Evolutionary conservation across 2,329 filamentous ascomycete genomes (phyloP).

Genomic region (Hypoxylon sp.): DNA sequence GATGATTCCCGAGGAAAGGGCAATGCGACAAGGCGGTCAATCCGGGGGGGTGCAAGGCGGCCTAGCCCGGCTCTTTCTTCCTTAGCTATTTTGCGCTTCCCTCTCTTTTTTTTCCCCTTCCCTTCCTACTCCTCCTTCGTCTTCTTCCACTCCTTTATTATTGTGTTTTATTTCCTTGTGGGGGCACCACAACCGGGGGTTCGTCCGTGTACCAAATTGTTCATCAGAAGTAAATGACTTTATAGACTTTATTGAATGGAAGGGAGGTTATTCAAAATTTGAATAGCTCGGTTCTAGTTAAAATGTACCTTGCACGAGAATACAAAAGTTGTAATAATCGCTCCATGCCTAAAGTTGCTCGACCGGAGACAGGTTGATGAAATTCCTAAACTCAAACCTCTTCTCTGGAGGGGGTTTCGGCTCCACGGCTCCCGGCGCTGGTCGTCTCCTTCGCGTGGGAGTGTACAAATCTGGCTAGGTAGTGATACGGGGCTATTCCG

Average conservation of each 20-base stretch:
- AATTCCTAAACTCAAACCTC: slow-evolving; percentile 39
- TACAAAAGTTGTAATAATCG: slow-evolving; percentile 10
- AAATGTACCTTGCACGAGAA: slow-evolving; percentile 6
- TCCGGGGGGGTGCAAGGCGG: slow-evolving; percentile 42
- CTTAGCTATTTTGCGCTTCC: slow-evolving; percentile 12
- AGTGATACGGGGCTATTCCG: slow-evolving; percentile 46
- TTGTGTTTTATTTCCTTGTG: slow-evolving; percentile 32
- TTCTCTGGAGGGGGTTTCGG: slow-evolving; percentile 38
- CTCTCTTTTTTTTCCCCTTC: slow-evolving; percentile 18
- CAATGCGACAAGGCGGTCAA: slow-evolving; percentile 46
- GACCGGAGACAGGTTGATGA: slow-evolving; percentile 38
- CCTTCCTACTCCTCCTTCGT: slow-evolving; percentile 3
- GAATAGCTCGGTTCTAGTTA: background rate
- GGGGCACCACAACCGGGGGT: slow-evolving; percentile 36
- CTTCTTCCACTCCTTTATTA: slow-evolving; percentile 25
- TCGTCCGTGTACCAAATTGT: slow-evolving; percentile 22
- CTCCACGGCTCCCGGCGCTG: slow-evolving; percentile 47
- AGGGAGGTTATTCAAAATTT: background rate
- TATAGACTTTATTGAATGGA: slow-evolving; percentile 5
- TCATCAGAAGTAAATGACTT: slow-evolving; percentile 14
- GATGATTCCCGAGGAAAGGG: slow-evolving; percentile 44
- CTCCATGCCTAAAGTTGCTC: slow-evolving; percentile 23
- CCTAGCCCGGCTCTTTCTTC: slow-evolving; percentile 43
- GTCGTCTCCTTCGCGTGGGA: slow-evolving; percentile 45
- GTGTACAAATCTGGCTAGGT: slow-evolving; percentile 43